These are phyloP conservation scores for Zostera marina DNA, from an alignment of 116 monocot species.

Conservation along the genomic window DNA sequence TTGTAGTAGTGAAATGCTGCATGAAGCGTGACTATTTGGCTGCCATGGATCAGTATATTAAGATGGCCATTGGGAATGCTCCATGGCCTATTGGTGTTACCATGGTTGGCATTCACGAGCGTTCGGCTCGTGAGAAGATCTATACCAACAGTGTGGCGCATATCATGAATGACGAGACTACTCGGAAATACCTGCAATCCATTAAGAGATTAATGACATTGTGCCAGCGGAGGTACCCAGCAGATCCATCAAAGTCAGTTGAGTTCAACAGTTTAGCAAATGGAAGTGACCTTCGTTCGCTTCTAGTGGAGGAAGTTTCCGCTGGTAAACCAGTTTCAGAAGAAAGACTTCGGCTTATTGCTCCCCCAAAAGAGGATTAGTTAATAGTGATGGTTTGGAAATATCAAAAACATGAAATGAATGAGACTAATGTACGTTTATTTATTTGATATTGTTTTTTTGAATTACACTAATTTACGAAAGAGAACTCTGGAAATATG, in stretches of 20 bases:
- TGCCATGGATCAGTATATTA: constrained; percentile 99
- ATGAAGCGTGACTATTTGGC: constrained; percentile 91
- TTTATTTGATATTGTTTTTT: no score
- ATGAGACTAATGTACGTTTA: no score
- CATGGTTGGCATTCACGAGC: constrained; percentile 99
- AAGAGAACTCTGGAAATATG: constrained; percentile 63
- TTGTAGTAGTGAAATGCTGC: constrained; percentile 78
- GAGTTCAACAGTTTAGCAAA: constrained; percentile 99
- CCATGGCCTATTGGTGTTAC: constrained; percentile 99
- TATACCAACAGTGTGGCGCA: constrained; percentile 98
- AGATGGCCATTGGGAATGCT: constrained; percentile 89
- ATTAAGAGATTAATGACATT: constrained; percentile 96
- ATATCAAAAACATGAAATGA: no score
- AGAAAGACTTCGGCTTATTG: constrained; percentile 58
- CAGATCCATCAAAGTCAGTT: constrained; percentile 78
- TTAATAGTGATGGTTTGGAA: no score
- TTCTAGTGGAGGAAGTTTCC: constrained; percentile 38
- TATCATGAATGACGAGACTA: constrained; percentile 99
- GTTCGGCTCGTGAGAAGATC: constrained; percentile 96
- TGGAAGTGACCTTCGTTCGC: constrained; percentile 73
- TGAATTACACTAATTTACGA: constrained; percentile 11
- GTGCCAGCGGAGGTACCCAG: constrained; percentile 79
- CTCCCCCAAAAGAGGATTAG: constrained; percentile 22
- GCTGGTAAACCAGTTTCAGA: constrained; percentile 16
- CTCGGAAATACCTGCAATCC: constrained; percentile 89